phyloP scores from a whole-genome alignment of 192 early-diverging fungal genomes.

The Umbelopsis vinacea region DNA sequence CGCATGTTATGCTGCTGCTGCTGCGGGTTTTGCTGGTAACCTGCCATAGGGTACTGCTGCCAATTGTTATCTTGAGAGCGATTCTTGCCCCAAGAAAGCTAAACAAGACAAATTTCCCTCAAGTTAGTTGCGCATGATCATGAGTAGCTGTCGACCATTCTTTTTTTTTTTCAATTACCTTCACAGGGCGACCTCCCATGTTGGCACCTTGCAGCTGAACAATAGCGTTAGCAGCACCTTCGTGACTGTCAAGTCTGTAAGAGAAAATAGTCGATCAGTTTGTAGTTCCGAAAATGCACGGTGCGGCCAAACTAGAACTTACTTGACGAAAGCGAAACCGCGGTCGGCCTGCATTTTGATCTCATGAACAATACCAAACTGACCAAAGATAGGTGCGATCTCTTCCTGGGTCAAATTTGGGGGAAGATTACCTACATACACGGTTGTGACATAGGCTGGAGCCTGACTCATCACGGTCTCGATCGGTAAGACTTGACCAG shows the following conservation, averaged over 20 bases:
- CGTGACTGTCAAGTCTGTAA: conserved; percentile 80
- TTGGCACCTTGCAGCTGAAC: conserved; percentile 73
- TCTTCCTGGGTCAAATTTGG: conserved; percentile 48
- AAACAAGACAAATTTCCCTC: neutral
- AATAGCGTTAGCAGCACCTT: conserved; percentile 89
- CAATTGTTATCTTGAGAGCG: conserved; percentile 44
- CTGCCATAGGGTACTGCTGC: conserved; percentile 26
- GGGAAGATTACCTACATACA: conserved; percentile 89
- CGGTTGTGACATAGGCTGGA: conserved; percentile 83
- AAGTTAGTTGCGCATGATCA: neutral
- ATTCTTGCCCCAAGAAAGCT: conserved; percentile 91
- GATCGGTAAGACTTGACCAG: conserved; percentile 60
- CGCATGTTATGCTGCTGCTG: conserved; percentile 19
- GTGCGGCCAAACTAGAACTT: conserved; percentile 17
- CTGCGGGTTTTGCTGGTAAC: conserved; percentile 26
- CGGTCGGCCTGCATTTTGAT: conserved; percentile 87
- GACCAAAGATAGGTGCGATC: conserved; percentile 7
- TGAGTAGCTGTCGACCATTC: too few relatives aligned
- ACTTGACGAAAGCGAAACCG: conserved; percentile 92
- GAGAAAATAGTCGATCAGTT: neutral
- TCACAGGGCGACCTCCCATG: conserved; percentile 77
- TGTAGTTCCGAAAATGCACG: neutral
- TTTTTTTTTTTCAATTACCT: too few relatives aligned
- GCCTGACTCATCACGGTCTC: conserved; percentile 77
- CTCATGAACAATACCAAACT: conserved; percentile 78